Evolutionary conservation across 2,329 filamentous ascomycete genomes (phyloP), one percentile per base, ranked within the genome.

Genomic region (Penicillium sp.): DNA sequence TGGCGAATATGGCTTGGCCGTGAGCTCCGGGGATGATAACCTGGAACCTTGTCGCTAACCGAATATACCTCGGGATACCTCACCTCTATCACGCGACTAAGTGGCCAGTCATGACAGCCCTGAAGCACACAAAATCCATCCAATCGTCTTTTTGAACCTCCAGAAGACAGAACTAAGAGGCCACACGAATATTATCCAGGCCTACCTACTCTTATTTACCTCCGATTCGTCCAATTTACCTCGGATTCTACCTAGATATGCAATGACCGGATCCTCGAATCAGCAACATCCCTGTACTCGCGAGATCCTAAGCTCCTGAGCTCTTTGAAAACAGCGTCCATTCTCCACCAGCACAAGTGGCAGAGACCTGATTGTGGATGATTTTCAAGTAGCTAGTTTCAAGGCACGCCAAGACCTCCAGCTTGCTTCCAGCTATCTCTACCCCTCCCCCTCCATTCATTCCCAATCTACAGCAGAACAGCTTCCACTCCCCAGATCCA

Each of bases 381-480:
- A 40, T 40, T 23, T 8, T 40, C 23, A 27, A 25, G 10, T 27
- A 18, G 10, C 18, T 23, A 37, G 13, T 12, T 13, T 10, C 38
- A 40, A 28, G 20, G 18, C 39, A 28, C 41, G 54, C 55, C 55
- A 58, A 58, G 54, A 54, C 51, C 52, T 4, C 20, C 20, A 23
- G 20, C 20, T 32, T 24, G 31, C 46, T 38, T 54, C 48, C 18
- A 41, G 29, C 42, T 54, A 54, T 38, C 52, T 46, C 46, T 47
- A 45, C 47, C 25, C 45, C 53, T 54, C 47, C 44, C 46, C 48
- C 46, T 40, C 41, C 9, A 10, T 24, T n/a, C 25, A 13, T 25
- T 20, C 31, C 39, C 45, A 24, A 27, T n/a, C 38, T 31, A 9
- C 42, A 39, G 10, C 28, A 29, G 28, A 9, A 5, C 28, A 29